Evolutionary conservation across 768 basidiomycete species (phyloP), one percentile per base, ranked within the genome.

Genomic region (Boletellus ananiceps): DNA sequence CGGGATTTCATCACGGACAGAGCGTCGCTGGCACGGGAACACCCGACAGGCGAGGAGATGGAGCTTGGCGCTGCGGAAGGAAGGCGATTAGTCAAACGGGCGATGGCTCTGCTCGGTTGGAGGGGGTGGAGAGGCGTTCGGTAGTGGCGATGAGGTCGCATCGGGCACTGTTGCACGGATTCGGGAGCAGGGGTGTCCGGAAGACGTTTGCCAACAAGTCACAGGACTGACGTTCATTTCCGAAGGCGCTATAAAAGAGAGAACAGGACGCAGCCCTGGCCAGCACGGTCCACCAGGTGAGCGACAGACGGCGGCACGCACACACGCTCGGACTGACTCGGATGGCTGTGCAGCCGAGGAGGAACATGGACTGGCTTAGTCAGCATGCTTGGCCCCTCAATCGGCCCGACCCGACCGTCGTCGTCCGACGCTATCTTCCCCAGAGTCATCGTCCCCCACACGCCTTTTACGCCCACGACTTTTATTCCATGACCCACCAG

Each of bases 401-500:
- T 69, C 66, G 66, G 66, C 32, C 68, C 68, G 66, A 68, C 68
- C 66, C 66, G 67, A 68, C 60, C 40, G 45, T 45, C 43, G 52
- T 58, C 43, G 52, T 58, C 62, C 66, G 60, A 56, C 69, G 63
- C 58, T 69, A 69, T 66, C 66, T 68, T 42, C 53, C 55, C 50
- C 55, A 47, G 47, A 56, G 54, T 53, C 57, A 58, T 52, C 57
- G 53, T 50, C 59, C 57, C 12, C 62, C 64, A 14, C 56, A 57
- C 38, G 54, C 43, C 8, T 58, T 56, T 9, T 57, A 60, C 65
- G 69, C 73, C 52, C 77, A 83, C 66, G 75, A 79, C 44, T 60
- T 69, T 51, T 64, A 72, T 43, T 51, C 72, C 40, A 76, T 78
- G 69, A 66, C 77, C 47, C 74, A 79, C 64, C 80, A 79, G 54